Percentiles rank a stretch among this genome's conserved stretches.
Evolutionary conservation across 495 filamentous ascomycete species (phyloP).

Genomic region (Penicillium steckii): DNA sequence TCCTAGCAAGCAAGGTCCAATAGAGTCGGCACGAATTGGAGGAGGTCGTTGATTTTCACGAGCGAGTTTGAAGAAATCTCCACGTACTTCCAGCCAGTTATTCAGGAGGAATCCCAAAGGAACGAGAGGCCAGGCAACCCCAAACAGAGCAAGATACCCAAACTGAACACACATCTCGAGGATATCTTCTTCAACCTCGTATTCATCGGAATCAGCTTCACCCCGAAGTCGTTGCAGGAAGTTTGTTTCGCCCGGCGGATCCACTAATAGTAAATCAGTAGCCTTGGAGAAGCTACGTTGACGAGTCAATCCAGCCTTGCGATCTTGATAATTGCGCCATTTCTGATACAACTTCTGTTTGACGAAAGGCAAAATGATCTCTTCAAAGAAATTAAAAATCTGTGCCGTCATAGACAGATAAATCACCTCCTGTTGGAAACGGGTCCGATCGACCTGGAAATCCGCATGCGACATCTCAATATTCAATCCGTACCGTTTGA

Average conservation of each 20-base stretch:
- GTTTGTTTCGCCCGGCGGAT: slow-evolving; percentile 66
- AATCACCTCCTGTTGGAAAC: slow-evolving; percentile 87
- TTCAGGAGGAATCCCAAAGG: slow-evolving; percentile 85
- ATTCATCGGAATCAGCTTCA: slow-evolving; percentile 77
- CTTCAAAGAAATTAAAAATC: slow-evolving; percentile 80
- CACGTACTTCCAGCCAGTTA: slow-evolving; percentile 92
- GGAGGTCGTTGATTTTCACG: slow-evolving; percentile 83
- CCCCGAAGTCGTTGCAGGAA: slow-evolving; percentile 78
- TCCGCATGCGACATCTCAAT: slow-evolving; percentile 23
- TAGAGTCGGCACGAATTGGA: slow-evolving; percentile 84
- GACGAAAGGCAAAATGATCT: slow-evolving; percentile 79
- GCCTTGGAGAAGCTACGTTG: slow-evolving; percentile 25
- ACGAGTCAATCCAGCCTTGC: slow-evolving; percentile 12
- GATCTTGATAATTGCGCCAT: slow-evolving; percentile 37
- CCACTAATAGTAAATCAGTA: slow-evolving; percentile 32
- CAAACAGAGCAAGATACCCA: slow-evolving; percentile 85
- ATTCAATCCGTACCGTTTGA: slow-evolving; percentile 44
- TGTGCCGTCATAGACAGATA: slow-evolving; percentile 94
- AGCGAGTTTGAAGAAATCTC: slow-evolving; percentile 91
- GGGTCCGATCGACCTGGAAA: slow-evolving; percentile 75
- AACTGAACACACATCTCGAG: slow-evolving; percentile 49
- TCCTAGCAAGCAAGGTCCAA: slow-evolving; percentile 85
- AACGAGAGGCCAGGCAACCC: slow-evolving; percentile 87
- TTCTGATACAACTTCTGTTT: slow-evolving; percentile 57
- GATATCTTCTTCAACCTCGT: slow-evolving; percentile 66